phyloP scores from a whole-genome alignment of 495 filamentous ascomycete genomes.

The Immersiella caudata region DNA sequence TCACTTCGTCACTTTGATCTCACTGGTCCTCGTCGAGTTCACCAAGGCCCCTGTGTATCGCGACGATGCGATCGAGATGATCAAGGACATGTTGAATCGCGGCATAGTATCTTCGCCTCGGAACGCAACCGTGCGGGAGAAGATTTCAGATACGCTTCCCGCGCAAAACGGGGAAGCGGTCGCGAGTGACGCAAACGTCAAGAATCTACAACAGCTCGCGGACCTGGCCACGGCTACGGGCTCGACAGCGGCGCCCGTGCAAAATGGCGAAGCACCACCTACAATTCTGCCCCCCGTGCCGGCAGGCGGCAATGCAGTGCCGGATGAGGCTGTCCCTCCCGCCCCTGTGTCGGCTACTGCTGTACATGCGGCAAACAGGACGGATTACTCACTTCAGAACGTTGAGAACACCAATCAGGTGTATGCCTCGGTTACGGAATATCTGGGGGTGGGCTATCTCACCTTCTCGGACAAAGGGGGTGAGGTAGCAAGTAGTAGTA shows the following conservation, averaged over 20 bases:
- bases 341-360: too few species aligned
- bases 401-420: too few species aligned
- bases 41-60: conserved; percentile 40
- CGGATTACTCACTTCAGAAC: too few species aligned
- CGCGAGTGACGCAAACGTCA: conserved; percentile 28
- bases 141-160: conserved; percentile 46
- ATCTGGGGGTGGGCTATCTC: too few species aligned
- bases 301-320: too few species aligned
- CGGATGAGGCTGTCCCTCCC: background rate
- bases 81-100: conserved; percentile 40
- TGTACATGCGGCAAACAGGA: too few species aligned
- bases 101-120: conserved; percentile 44
- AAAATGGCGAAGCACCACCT: background rate
- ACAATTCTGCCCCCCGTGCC: background rate
- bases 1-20: conserved; percentile 69
- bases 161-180: conserved; percentile 20
- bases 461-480: too few species aligned
- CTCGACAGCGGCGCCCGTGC: background rate
- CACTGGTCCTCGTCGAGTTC: conserved; percentile 69
- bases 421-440: too few species aligned
- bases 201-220: conserved; percentile 61
- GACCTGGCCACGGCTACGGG: conserved; percentile 59
- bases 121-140: conserved; percentile 50
- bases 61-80: conserved; percentile 40
- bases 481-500: too few species aligned